Evolutionary conservation across 1,284 basidiomycete species (phyloP).

Genomic region (Cryptococcus amylolentus): DNA sequence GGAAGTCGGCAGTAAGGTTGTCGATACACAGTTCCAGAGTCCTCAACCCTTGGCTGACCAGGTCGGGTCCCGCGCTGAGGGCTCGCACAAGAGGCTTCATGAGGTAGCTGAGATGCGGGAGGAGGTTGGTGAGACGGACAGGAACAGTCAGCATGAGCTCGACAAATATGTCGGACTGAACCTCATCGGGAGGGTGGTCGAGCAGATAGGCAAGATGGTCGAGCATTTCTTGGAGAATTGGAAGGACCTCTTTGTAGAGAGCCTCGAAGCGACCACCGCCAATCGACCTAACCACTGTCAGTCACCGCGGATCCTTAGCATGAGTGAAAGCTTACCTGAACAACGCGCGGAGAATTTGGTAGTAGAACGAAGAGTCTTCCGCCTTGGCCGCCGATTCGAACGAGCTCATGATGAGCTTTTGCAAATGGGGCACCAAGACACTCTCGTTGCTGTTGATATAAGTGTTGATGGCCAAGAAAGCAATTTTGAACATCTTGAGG

Average conservation of each 20-base stretch:
- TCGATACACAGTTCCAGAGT: conserved; percentile 99
- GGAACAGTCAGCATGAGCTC: conserved; percentile 98
- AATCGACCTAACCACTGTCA: conserved; percentile 59
- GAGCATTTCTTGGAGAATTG: conserved; percentile 93
- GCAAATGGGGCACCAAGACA: conserved; percentile 86
- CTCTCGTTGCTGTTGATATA: conserved; percentile 80
- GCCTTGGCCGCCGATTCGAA: conserved; percentile 92
- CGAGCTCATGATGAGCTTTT: conserved; percentile 94
- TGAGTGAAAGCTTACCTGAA: conserved; percentile 60
- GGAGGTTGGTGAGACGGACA: conserved; percentile 87
- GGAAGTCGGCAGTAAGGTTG: conserved; percentile 96
- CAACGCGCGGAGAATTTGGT: conserved; percentile 86
- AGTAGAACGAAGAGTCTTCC: conserved; percentile 86
- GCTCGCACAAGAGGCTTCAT: conserved; percentile 97
- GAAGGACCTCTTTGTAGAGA: conserved; percentile 94
- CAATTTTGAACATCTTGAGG: conserved; percentile 93
- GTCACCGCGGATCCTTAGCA: not conserved
- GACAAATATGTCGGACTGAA: conserved; percentile 83
- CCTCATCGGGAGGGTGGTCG: conserved; percentile 68
- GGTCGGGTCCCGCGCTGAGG: conserved; percentile 78
- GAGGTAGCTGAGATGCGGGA: conserved; percentile 91
- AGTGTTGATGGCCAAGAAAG: conserved; percentile 82
- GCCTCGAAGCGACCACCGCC: conserved; percentile 96
- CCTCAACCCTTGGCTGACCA: conserved; percentile 91
- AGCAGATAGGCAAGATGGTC: conserved; percentile 90